Conservation (phyloP, 2,329 filamentous ascomycete species). For the Parascedosporium putredinis region DNA sequence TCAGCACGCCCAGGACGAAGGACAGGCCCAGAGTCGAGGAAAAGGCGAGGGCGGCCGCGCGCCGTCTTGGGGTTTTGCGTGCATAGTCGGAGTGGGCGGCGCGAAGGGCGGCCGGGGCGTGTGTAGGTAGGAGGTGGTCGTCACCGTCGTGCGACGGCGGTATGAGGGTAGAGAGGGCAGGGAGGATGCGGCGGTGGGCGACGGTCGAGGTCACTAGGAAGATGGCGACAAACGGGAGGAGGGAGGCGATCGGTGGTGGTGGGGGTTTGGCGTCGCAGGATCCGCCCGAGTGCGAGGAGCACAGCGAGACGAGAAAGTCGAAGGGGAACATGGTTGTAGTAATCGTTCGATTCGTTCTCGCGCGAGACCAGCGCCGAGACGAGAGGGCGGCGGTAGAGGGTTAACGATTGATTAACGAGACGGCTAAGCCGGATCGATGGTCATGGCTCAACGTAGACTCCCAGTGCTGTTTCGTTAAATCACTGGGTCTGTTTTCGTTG, state of each 20-base stretch:
- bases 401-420: too few species aligned
- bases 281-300: constrained; percentile 37
- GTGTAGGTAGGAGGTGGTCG: constrained; percentile 50
- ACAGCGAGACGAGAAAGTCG: constrained; percentile 33
- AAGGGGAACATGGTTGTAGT: constrained; percentile 26
- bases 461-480: too few species aligned
- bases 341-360: background rate
- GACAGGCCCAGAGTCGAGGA: constrained; percentile 68
- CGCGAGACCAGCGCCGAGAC: too few species aligned
- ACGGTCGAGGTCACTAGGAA: constrained; percentile 54
- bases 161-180: constrained; percentile 50
- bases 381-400: too few species aligned
- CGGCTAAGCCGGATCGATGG: background rate
- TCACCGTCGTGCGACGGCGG: constrained; percentile 46
- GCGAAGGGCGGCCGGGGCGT: constrained; percentile 48
- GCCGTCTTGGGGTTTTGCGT: constrained; percentile 37
- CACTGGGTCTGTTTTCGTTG: too few species aligned
- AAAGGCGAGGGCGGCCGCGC: constrained; percentile 55
- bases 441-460: too few species aligned
- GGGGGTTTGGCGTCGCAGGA: constrained; percentile 38
- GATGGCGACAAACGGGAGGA: constrained; percentile 61
- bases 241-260: constrained; percentile 42
- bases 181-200: constrained; percentile 60
- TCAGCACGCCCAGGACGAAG: constrained; percentile 66
- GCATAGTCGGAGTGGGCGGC: constrained; percentile 50